A percentile compares a stretch with the other conserved stretches of the same genome.
phyloP scores from a whole-genome alignment of 2,329 filamentous ascomycete genomes.

The Neonectria punicea region DNA sequence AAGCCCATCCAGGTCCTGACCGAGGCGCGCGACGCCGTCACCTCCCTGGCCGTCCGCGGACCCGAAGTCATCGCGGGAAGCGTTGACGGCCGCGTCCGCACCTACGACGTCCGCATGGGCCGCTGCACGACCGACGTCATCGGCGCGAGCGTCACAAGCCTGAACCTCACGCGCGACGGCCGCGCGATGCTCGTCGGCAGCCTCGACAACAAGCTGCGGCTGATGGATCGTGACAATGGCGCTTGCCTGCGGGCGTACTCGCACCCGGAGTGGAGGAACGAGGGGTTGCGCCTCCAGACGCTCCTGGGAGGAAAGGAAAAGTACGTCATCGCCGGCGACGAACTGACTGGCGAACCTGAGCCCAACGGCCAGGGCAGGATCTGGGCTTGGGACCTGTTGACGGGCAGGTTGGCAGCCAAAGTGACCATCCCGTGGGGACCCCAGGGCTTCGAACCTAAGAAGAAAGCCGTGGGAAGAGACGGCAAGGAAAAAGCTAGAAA shows the following conservation, averaged over 20 bases:
- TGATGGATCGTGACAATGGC: slow-evolving; percentile 84
- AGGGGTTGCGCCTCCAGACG: slow-evolving; percentile 78
- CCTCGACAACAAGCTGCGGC: slow-evolving; percentile 78
- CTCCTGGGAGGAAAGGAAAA: slow-evolving; percentile 80
- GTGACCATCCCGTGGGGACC: slow-evolving; percentile 69
- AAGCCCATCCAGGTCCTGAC: slow-evolving; percentile 78
- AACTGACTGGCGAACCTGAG: slow-evolving; percentile 57
- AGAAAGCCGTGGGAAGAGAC: slow-evolving; percentile 66
- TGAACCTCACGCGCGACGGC: slow-evolving; percentile 76
- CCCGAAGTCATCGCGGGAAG: slow-evolving; percentile 77
- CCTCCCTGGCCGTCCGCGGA: slow-evolving; percentile 58
- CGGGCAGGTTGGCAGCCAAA: slow-evolving; percentile 72
- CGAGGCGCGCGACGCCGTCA: slow-evolving; percentile 79
- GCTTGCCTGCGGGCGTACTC: slow-evolving; percentile 78
- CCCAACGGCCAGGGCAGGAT: slow-evolving; percentile 66
- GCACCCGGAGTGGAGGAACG: slow-evolving; percentile 68
- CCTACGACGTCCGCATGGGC: slow-evolving; percentile 86
- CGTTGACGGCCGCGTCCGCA: slow-evolving; percentile 84
- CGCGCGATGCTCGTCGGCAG: slow-evolving; percentile 79
- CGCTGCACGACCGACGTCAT: slow-evolving; percentile 76
- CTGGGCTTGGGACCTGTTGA: slow-evolving; percentile 87
- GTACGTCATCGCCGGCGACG: slow-evolving; percentile 83
- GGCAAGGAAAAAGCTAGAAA: slow-evolving; percentile 68
- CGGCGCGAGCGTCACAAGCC: slow-evolving; percentile 77
- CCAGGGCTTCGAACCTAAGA: slow-evolving; percentile 57